phyloP scores from a whole-genome alignment of 306 rosid genomes.

The Hippophae rhamnoides region DNA sequence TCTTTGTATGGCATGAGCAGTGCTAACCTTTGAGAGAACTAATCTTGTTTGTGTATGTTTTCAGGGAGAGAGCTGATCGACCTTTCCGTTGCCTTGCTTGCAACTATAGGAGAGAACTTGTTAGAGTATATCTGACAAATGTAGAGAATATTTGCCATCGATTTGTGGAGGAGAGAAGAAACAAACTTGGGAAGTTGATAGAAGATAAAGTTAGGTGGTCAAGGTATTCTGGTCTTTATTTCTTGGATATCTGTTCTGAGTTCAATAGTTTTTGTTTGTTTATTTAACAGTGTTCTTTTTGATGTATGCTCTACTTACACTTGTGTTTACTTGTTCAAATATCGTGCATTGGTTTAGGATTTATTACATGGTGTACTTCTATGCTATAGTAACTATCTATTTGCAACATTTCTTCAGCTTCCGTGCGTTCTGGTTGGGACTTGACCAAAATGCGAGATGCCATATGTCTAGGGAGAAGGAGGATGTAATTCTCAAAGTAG shows the following conservation, averaged over 20 bases:
- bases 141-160: conserved; percentile 98
- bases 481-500: conserved; percentile 75
- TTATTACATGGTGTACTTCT: not conserved
- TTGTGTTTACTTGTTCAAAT: not conserved
- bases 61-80: conserved; percentile 89
- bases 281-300: not conserved
- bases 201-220: conserved; percentile 97
- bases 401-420: conserved; percentile 43
- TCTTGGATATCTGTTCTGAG: not conserved
- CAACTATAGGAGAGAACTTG: conserved; percentile 98
- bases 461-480: conserved; percentile 92
- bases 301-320: too few relatives aligned
- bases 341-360: not conserved
- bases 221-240: conserved; percentile 38
- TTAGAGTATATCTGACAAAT: conserved; percentile 92
- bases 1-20: conserved; percentile 7
- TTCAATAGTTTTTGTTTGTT: not conserved
- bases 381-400: conserved; percentile 15
- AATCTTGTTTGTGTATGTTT: conserved; percentile 25
- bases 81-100: conserved; percentile 98
- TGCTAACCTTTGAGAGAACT: conserved; percentile 14
- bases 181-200: conserved; percentile 79
- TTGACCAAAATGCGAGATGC: conserved; percentile 77
- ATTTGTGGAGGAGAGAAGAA: conserved; percentile 94
- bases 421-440: conserved; percentile 82